Conservation (phyloP, 352 stramenopile genomes). For the Thraustochytrium sp. region DNA sequence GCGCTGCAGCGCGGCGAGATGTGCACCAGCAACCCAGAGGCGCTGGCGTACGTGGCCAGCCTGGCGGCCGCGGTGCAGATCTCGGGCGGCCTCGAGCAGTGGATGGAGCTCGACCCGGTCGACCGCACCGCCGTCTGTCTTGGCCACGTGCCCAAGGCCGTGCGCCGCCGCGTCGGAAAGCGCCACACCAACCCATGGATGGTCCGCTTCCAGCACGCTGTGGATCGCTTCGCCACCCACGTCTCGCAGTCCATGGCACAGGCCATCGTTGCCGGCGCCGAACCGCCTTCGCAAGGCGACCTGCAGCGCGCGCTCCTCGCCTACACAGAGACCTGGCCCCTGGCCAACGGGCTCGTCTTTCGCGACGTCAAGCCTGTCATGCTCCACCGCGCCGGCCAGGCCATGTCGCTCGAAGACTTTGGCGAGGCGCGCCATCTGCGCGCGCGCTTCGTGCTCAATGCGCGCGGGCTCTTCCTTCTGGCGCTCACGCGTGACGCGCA, state of each 20-base stretch:
- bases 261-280: background rate
- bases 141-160: slow-evolving; percentile 13
- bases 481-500: slow-evolving; percentile 16
- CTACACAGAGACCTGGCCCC: slow-evolving; percentile 21
- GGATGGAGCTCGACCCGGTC: background rate
- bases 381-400: background rate
- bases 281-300: background rate
- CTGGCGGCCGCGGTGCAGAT: background rate
- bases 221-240: background rate
- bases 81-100: background rate
- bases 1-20: background rate
- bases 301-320: slow-evolving; percentile 11
- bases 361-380: background rate
- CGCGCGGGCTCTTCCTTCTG: background rate
- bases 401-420: background rate
- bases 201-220: background rate
- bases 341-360: background rate
- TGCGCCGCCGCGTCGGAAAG: slow-evolving; percentile 6
- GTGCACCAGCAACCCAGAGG: slow-evolving; percentile 28
- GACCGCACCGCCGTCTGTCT: background rate
- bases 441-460: slow-evolving; percentile 12
- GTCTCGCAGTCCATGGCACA: background rate
- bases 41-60: background rate
- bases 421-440: background rate
- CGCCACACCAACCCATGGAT: background rate